Base-by-base conservation (phyloP, 176 grass and related monocot species). In the Triticum dicoccoides region DNA sequence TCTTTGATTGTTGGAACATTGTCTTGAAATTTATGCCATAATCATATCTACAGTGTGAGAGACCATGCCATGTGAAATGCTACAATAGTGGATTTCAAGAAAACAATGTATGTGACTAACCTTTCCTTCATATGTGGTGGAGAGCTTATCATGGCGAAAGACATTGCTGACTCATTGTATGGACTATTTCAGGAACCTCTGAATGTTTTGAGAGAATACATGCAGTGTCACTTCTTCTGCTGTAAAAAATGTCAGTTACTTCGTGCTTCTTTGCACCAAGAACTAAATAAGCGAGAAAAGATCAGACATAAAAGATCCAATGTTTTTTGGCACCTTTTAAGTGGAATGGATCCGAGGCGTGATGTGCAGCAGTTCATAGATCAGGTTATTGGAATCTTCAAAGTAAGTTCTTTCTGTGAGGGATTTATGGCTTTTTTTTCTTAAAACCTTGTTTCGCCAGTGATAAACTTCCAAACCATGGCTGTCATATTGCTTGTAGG, bases 21-120 rank as follows among this genome's bases (percentile, higher is more conserved):
- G 61, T 61, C 65, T 83, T 74, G 47, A 42, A 62, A 84, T 81
- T 56, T 88, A 67, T 86, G 82, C 6, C 21, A 14, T 70, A 27
- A 89, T 85, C 78, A 6, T 89, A 79, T 95, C 51, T 90, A 79
- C 83, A 97, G 95, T 97, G 92, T 27, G 92, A 92, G 79, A 88
- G 67, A 82, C 85, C 86, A 83, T 94, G 91, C 38, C 95, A 97
- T 85, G 65, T 97, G 59, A 82, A 83, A 84, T 97, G 95, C 81
- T 90, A 84, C 61, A 84, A 82, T 44, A 45, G 69, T 9, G 45
- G 68, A 47, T 47, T 67, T 38, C 9, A 59, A 65, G 82, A 83
- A 78, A 69, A 61, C 58, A 86, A 92, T 30, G 79, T 92, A 77
- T 73, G 47, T 83, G 13, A 73, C 63, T 41, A 47, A 77, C 73